Conservation (phyloP, 257 asterid genomes). For the Handroanthus guayacan region DNA sequence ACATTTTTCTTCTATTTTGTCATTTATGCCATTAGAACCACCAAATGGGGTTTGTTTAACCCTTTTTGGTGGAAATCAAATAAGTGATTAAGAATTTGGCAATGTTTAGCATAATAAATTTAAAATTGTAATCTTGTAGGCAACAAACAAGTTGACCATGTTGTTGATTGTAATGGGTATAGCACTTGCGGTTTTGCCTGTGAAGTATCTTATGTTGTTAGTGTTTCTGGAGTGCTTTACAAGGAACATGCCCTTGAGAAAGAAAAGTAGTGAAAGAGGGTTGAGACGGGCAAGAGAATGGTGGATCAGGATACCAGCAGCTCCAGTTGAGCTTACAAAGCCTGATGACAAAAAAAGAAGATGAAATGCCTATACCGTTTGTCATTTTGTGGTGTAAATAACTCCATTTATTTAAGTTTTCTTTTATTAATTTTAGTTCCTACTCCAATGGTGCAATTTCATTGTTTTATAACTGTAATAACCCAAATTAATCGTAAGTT, state of each 20-base stretch:
- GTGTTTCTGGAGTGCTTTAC: slow-evolving; percentile 72
- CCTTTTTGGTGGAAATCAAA: not conserved
- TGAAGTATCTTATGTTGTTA: slow-evolving; percentile 53
- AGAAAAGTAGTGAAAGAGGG: slow-evolving; percentile 58
- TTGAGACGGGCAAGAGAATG: slow-evolving; percentile 77
- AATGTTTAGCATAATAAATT: not conserved
- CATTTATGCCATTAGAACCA: not conserved
- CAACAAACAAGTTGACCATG: slow-evolving; percentile 59
- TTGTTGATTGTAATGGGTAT: slow-evolving; percentile 49
- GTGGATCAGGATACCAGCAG: slow-evolving; percentile 93
- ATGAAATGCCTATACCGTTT: slow-evolving; percentile 27
- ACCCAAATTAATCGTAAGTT: too few species aligned
- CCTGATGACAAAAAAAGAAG: slow-evolving; percentile 74
- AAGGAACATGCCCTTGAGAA: slow-evolving; percentile 67
- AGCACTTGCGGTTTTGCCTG: slow-evolving; percentile 51
- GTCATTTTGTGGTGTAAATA: too few species aligned
- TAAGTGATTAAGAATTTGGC: not conserved
- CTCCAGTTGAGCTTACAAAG: slow-evolving; percentile 76
- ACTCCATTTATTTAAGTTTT: too few species aligned
- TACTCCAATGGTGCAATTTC: too few species aligned
- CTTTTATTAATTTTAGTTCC: too few species aligned
- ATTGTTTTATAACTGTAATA: too few species aligned
- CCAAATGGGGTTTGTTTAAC: too few species aligned
- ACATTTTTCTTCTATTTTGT: not conserved
- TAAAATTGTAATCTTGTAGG: slow-evolving; percentile 48